A percentile compares a stretch with the other conserved stretches of the same genome.
These are phyloP conservation scores for Trichosanthes cucumerina DNA, from an alignment of 306 rosid genomes.

Conservation along the genomic window DNA sequence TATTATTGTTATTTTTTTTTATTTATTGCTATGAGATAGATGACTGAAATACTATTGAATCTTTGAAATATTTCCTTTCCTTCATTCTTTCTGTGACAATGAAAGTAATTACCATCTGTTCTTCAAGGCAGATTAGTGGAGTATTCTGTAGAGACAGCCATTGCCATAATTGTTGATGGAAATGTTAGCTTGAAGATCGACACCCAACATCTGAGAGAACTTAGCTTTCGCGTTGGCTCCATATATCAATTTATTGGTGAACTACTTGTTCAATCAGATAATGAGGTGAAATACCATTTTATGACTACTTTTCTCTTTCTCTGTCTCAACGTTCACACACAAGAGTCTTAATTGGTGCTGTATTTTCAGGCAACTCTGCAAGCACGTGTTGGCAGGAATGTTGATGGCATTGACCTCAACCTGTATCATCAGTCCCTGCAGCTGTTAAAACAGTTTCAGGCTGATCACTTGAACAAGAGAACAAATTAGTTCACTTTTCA, in stretches of 20 bases:
- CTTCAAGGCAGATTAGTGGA: slow-evolving; percentile 35
- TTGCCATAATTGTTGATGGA: slow-evolving; percentile 52
- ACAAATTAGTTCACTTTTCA: slow-evolving; percentile 16
- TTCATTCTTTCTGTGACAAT: neutral
- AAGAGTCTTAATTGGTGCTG: slow-evolving; percentile 1
- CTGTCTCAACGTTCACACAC: slow-evolving; percentile 5
- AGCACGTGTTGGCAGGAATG: slow-evolving; percentile 74
- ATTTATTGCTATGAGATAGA: neutral
- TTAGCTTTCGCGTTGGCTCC: slow-evolving; percentile 51
- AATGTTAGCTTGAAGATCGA: slow-evolving; percentile 32
- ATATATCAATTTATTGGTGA: slow-evolving; percentile 80
- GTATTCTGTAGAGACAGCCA: slow-evolving; percentile 50
- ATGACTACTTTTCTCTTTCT: neutral
- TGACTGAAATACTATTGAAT: neutral
- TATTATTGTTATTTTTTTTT: too few species aligned
- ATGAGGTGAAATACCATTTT: slow-evolving; percentile 40
- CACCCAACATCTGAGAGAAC: slow-evolving; percentile 50
- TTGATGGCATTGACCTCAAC: slow-evolving; percentile 83
- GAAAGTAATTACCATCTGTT: slow-evolving; percentile 7
- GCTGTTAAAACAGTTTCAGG: slow-evolving; percentile 62
- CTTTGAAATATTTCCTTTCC: neutral
- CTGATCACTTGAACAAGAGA: slow-evolving; percentile 35
- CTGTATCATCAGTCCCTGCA: slow-evolving; percentile 69
- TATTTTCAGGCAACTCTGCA: slow-evolving; percentile 54
- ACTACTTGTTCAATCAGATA: slow-evolving; percentile 49